Evolutionary conservation across 1,139 yeast species (phyloP), one percentile per base, ranked within the genome.

Genomic region (Blastobotrys indianensis): DNA sequence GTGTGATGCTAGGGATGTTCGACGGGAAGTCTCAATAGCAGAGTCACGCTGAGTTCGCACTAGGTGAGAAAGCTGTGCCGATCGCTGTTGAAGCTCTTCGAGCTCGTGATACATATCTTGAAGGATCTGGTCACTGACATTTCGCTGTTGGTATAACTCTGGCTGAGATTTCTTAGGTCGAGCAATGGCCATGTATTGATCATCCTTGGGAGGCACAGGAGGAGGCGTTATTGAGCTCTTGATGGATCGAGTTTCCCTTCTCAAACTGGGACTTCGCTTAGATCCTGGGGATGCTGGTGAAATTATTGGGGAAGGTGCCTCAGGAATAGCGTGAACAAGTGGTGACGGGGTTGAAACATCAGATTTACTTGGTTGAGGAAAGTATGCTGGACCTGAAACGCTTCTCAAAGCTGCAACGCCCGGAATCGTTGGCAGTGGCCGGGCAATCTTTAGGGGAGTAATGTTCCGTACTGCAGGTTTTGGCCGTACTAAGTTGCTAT

Each of bases 71-170:
- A 58, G 49, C 41, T 54, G 51, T 2, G 54, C 57, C 4, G 63
- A 56, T 25, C 57, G 52, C 23, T 48, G 49, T 44, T 59, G 61
- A 32, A 60, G 48, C 38, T 58, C 59, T 16, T 57, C 58, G 45
- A 60, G 48, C 37, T 59, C 64, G n/a, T 50, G 52, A 41, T 58
- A 58, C 62, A 60, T 60, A 35, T 59, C 56, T 29, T 52, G 51
- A 34, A 60, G 48, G 32, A 60, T 55, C 43, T 50, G 46, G 25
- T 60, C 61, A 16, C 60, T 53, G 48, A 50, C 43, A 7, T 44
- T 39, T 28, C 57, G 45, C 31, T 55, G 55, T 20, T 42, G 42
- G 31, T 42, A 17, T 11, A 30, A 8, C n/a, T n/a, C n/a, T 16
- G 20, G 29, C 11, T 28, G 41, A 30, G 35, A 20, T 20, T 20